Evolutionary conservation across 352 stramenopile species (phyloP).

Genomic region (Pythium brachiatum): DNA sequence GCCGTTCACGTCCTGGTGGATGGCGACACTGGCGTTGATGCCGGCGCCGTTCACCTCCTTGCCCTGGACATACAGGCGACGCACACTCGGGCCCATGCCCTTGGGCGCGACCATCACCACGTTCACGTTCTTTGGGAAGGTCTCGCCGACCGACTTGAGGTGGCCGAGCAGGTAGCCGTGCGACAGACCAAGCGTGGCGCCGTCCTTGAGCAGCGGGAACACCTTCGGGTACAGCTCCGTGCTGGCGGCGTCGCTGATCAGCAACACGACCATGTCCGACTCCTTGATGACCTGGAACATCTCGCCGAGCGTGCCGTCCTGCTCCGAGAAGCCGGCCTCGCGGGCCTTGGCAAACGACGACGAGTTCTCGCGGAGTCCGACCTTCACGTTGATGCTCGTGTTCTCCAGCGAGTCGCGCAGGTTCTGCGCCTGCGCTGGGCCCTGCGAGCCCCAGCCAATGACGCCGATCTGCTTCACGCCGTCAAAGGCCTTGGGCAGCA

Average conservation of each 20-base stretch:
- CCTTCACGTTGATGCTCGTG: conserved; percentile 89
- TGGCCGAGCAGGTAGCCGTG: conserved; percentile 97
- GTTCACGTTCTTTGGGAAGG: conserved; percentile 96
- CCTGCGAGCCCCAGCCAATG: conserved; percentile 98
- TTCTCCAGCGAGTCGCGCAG: conserved; percentile 94
- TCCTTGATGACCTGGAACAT: conserved; percentile 97
- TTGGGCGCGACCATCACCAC: conserved; percentile 98
- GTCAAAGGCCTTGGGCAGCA: conserved; percentile 95
- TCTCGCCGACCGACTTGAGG: conserved; percentile 94
- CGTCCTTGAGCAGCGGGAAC: conserved; percentile 94
- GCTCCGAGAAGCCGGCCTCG: conserved; percentile 92
- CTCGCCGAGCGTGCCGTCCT: conserved; percentile 92
- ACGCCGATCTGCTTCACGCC: conserved; percentile 97
- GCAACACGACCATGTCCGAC: conserved; percentile 96
- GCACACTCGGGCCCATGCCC: conserved; percentile 96
- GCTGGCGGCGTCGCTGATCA: conserved; percentile 96
- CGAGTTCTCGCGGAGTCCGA: conserved; percentile 84
- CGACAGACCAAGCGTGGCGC: conserved; percentile 95
- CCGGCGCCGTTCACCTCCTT: conserved; percentile 97
- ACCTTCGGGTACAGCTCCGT: conserved; percentile 96
- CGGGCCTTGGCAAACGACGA: conserved; percentile 78
- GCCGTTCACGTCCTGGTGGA: conserved; percentile 94
- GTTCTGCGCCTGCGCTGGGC: conserved; percentile 97
- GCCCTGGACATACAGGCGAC: conserved; percentile 97
- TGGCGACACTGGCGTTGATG: conserved; percentile 96